phyloP scores from a whole-genome alignment of 202 grass and related monocot genomes.

The Cymbopogon flexuosus region DNA sequence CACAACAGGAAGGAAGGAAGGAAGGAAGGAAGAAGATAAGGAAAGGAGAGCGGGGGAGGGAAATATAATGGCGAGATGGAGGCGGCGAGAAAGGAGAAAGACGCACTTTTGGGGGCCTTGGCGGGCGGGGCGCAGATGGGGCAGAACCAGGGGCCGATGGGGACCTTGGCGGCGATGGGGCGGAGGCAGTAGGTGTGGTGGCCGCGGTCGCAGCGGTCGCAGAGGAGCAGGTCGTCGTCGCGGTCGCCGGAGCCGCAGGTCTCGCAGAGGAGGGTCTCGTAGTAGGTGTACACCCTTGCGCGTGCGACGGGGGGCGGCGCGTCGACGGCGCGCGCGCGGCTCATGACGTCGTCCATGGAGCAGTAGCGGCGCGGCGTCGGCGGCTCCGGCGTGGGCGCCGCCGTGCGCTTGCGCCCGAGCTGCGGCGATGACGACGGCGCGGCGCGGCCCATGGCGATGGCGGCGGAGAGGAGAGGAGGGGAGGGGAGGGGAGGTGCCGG shows the following conservation, averaged over 20 bases:
- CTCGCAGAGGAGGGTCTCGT: conserved; percentile 43
- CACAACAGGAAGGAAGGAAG: not conserved
- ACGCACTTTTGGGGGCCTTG: conserved; percentile 47
- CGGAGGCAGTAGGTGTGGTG: conserved; percentile 79
- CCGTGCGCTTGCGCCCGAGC: conserved; percentile 65
- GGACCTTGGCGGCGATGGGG: conserved; percentile 74
- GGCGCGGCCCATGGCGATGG: conserved; percentile 22
- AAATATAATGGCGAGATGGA: not conserved
- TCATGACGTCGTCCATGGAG: conserved; percentile 69
- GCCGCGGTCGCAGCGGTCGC: conserved; percentile 72
- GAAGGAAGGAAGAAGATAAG: not conserved
- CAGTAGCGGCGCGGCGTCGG: conserved; percentile 47
- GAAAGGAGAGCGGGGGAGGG: not conserved
- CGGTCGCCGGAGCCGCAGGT: conserved; percentile 69
- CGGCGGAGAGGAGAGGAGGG: not conserved
- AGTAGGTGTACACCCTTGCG: conserved; percentile 17
- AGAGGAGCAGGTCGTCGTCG: conserved; percentile 74
- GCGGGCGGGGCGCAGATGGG: conserved; percentile 44
- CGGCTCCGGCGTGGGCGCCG: conserved; percentile 51
- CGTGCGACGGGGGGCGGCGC: conserved; percentile 29
- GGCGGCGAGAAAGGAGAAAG: not conserved
- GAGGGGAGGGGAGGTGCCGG: not conserved
- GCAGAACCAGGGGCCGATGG: conserved; percentile 68
- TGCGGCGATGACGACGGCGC: conserved; percentile 30
- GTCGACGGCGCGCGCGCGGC: conserved; percentile 35